A percentile compares a stretch with the other conserved stretches of the same genome.
phyloP scores from a whole-genome alignment of 352 stramenopile species.

The Globisporangium cederbergense region DNA sequence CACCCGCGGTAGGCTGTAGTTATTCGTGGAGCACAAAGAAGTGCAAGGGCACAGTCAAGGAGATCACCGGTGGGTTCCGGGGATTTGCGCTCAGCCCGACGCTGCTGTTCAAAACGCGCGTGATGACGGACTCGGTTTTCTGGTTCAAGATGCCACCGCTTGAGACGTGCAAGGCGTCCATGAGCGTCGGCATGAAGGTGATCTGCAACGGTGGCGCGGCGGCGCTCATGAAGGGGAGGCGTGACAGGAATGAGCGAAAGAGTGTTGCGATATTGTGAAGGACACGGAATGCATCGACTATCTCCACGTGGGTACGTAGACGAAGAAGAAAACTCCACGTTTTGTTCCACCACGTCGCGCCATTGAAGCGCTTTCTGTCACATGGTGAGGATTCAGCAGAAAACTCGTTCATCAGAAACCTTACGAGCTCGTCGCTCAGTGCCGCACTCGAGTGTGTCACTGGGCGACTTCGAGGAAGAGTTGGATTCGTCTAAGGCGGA shows the following conservation, averaged over 20 bases:
- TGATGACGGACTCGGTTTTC: constrained; percentile 94
- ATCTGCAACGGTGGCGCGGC: constrained; percentile 83
- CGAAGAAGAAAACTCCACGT: no score
- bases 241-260: no score
- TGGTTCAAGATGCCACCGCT: constrained; percentile 84
- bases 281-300: no score
- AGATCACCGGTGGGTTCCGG: constrained; percentile 89
- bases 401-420: background rate
- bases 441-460: constrained; percentile 24
- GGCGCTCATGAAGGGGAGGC: constrained; percentile 88
- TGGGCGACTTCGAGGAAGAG: constrained; percentile 25
- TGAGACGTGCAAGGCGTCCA: constrained; percentile 80
- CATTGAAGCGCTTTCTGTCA: background rate
- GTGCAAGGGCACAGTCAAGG: constrained; percentile 57
- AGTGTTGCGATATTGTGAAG: no score
- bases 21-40: constrained; percentile 48
- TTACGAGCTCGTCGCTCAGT: constrained; percentile 2
- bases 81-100: constrained; percentile 90
- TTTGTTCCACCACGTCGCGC: background rate
- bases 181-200: constrained; percentile 86
- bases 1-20: constrained; percentile 46
- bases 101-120: constrained; percentile 92
- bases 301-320: no score
- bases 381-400: background rate
- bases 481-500: background rate